Evolutionary conservation across 2,329 filamentous ascomycete genomes (phyloP), one percentile per base, ranked within the genome.

Genomic region (Fusarium piperis): DNA sequence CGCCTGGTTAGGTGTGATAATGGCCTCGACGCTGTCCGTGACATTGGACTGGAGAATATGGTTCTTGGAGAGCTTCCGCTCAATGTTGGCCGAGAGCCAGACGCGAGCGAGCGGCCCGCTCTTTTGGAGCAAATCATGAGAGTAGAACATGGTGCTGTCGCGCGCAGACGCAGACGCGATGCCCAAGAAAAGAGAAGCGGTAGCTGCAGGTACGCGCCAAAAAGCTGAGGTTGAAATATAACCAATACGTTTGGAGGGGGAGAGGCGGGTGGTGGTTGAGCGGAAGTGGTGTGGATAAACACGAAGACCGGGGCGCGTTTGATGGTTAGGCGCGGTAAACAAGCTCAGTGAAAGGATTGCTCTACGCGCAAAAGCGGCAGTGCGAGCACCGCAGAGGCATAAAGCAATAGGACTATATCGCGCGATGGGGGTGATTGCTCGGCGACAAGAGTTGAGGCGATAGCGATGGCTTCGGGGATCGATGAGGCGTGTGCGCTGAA

Each of bases 21-120:
- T 99, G 75, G 94, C 94, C 81, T 94, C 93, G 73, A 99, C 95
- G 82, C 95, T 97, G 84, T 94, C 94, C 77, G 95, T 93, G 76
- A 99, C 93, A 84, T 97, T 97, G 66, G 95, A 95, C 80, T 97
- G 94, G 72, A 99, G 82, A 74, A 98, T 96, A 78, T 98, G 94
- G 71, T 94, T 94, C 85, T 99, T 99, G 76, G 95, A 97, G 67
- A 99, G 91, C 85, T 98, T 99, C 87, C 95, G 94, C 89, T 98
- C 96, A 73, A 98, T 88, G 83, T 98, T 99, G 85, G 96, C 94
- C 33, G 96, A 97, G 69, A 98, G 90, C 96, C 96, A 99, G 85
- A 98, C 95, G 80, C 94, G 94, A 84, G 96, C 96, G 87, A 99
- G 85, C 79, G 96, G 95, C 86, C 96, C 96, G 77, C 94, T 97